Percentiles rank a stretch among this genome's conserved stretches.
These are phyloP conservation scores for Diaporthe aspalathi DNA, from an alignment of 2,329 filamentous ascomycete species.

Conservation along the genomic window DNA sequence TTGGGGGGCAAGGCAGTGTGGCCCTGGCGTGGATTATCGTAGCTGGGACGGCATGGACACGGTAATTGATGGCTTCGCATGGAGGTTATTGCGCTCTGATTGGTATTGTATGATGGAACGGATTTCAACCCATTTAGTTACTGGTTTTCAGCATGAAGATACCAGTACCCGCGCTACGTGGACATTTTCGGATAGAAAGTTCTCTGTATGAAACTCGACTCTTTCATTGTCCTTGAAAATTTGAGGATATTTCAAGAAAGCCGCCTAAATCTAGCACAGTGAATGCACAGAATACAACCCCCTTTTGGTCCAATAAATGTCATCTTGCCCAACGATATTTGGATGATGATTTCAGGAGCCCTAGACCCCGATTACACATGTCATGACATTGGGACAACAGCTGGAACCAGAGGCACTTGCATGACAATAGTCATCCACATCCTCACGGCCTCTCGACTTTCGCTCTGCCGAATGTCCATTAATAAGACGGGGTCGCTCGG, in stretches of 20 bases:
- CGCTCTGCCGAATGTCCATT: neutral
- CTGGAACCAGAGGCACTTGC: neutral
- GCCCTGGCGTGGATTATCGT: neutral
- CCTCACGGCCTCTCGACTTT: too few relatives aligned
- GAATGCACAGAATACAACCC: neutral
- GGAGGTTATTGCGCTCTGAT: neutral
- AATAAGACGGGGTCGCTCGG: neutral
- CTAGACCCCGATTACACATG: neutral
- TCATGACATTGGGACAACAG: neutral
- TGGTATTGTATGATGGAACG: neutral
- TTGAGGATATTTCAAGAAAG: neutral
- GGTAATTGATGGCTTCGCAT: neutral
- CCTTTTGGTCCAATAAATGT: neutral
- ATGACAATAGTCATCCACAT: neutral
- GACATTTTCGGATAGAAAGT: neutral
- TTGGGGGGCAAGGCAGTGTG: too few relatives aligned
- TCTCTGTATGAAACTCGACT: neutral
- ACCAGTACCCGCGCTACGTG: neutral
- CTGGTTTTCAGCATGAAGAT: slow-evolving; percentile 11
- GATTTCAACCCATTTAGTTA: neutral
- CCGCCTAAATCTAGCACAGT: neutral
- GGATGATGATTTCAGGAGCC: neutral
- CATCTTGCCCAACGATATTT: neutral
- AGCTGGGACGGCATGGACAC: too few relatives aligned
- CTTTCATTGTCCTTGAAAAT: neutral